Conservation (phyloP, 371 early-diverging fungal species). For the Thermomucor indicae-seudaticae region DNA sequence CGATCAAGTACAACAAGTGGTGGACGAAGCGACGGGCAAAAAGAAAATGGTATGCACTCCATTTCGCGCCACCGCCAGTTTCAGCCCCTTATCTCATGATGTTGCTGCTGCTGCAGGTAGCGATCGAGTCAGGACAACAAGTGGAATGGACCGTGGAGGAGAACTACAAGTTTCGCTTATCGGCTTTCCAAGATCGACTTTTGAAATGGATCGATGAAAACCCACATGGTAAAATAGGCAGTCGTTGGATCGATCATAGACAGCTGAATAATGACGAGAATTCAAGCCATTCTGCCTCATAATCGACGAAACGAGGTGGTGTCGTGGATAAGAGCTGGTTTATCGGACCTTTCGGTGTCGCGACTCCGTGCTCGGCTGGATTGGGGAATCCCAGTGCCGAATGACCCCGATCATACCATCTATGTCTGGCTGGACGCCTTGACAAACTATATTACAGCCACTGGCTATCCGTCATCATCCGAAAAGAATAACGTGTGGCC, state of each 20-base stretch:
- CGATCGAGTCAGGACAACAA: conserved; percentile 78
- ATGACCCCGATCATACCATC: conserved; percentile 83
- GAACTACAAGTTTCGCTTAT: conserved; percentile 89
- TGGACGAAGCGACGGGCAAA: conserved; percentile 54
- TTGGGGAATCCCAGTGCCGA: conserved; percentile 95
- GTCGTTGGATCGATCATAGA: not conserved
- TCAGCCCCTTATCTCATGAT: not conserved
- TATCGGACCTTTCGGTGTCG: conserved; percentile 84
- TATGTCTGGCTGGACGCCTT: conserved; percentile 98
- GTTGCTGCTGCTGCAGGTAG: conserved; percentile 23
- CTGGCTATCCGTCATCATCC: conserved; percentile 72
- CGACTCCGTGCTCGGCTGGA: conserved; percentile 70
- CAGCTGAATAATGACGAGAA: not conserved
- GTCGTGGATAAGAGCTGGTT: conserved; percentile 46
- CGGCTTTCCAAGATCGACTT: conserved; percentile 57
- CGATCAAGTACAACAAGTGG: conserved; percentile 67
- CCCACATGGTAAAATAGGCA: conserved; percentile 16
- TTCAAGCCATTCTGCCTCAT: conserved; percentile 60
- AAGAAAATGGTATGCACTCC: conserved; percentile 37
- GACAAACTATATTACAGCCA: conserved; percentile 86
- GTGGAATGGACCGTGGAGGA: conserved; percentile 92
- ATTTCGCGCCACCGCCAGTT: not conserved
- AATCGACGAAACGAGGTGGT: conserved; percentile 60
- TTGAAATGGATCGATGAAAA: conserved; percentile 67
- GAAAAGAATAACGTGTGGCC: conserved; percentile 57